Percentiles rank a stretch among this genome's conserved stretches.
Conservation (phyloP, 371 early-diverging fungal species). For the Haplosporangium sp. region DNA sequence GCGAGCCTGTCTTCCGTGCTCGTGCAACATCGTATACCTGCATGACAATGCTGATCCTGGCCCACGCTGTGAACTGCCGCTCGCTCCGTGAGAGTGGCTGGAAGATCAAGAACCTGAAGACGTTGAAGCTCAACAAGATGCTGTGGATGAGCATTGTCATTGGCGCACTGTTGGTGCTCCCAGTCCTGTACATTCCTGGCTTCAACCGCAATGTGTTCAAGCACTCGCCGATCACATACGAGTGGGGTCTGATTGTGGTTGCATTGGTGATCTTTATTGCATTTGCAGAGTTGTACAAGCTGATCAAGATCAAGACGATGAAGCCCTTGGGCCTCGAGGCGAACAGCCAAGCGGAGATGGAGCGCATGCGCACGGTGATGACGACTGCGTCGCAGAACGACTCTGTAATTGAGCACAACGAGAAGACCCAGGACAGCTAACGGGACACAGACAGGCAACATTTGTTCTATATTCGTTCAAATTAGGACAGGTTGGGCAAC, state of each 20-base stretch:
- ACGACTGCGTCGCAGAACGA: conserved; percentile 17
- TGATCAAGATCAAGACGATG: conserved; percentile 28
- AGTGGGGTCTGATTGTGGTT: conserved; percentile 77
- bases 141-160: conserved; percentile 64
- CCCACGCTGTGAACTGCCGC: conserved; percentile 82
- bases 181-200: conserved; percentile 77
- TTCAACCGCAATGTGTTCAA: conserved; percentile 75
- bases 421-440: conserved; percentile 8
- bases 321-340: conserved; percentile 29
- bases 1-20: conserved; percentile 78
- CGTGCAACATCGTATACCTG: conserved; percentile 80
- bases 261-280: conserved; percentile 69
- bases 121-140: conserved; percentile 67
- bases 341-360: conserved; percentile 35
- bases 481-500: no score
- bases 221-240: conserved; percentile 74
- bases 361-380: conserved; percentile 34
- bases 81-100: conserved; percentile 72
- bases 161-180: conserved; percentile 68
- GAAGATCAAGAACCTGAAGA: conserved; percentile 57
- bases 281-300: conserved; percentile 68
- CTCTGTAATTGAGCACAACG: conserved; percentile 17
- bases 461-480: no score
- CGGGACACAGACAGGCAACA: background rate
- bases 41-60: conserved; percentile 71